These are phyloP conservation scores for Cladophialophora immunda DNA, from an alignment of 2,329 filamentous ascomycete species.

Conservation along the genomic window DNA sequence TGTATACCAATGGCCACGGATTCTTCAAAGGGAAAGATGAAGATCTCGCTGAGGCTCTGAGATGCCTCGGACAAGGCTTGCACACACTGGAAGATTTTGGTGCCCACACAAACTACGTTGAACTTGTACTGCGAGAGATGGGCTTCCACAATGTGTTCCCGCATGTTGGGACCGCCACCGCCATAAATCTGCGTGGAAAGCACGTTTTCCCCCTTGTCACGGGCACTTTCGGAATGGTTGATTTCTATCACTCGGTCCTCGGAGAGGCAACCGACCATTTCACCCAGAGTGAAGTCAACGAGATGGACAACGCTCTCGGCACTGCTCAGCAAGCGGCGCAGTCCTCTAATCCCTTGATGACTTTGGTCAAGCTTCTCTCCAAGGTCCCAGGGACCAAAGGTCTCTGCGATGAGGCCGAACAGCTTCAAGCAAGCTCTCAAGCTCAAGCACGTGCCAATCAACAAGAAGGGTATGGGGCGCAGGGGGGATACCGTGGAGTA, in stretches of 20 bases:
- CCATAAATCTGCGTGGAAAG: conserved; percentile 72
- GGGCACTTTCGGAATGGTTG: conserved; percentile 77
- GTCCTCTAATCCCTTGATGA: conserved; percentile 56
- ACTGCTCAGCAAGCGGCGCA: conserved; percentile 67
- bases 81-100: conserved; percentile 82
- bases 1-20: conserved; percentile 73
- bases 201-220: conserved; percentile 79
- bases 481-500: conserved; percentile 40
- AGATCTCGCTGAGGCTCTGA: conserved; percentile 80
- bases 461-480: conserved; percentile 46
- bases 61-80: conserved; percentile 77
- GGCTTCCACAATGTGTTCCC: conserved; percentile 75
- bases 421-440: conserved; percentile 68
- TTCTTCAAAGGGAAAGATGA: conserved; percentile 71
- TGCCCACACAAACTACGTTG: conserved; percentile 84
- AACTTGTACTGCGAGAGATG: conserved; percentile 77
- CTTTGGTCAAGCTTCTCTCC: conserved; percentile 76
- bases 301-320: conserved; percentile 77
- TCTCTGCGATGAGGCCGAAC: conserved; percentile 71
- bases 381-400: conserved; percentile 78
- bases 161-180: conserved; percentile 72
- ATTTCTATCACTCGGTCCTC: conserved; percentile 81
- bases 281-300: conserved; percentile 83
- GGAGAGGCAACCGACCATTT: conserved; percentile 84
- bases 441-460: conserved; percentile 70